Percentiles rank a stretch among this genome's conserved stretches.
phyloP scores from a whole-genome alignment of 805 yeast species.

The Ogataea pini region DNA sequence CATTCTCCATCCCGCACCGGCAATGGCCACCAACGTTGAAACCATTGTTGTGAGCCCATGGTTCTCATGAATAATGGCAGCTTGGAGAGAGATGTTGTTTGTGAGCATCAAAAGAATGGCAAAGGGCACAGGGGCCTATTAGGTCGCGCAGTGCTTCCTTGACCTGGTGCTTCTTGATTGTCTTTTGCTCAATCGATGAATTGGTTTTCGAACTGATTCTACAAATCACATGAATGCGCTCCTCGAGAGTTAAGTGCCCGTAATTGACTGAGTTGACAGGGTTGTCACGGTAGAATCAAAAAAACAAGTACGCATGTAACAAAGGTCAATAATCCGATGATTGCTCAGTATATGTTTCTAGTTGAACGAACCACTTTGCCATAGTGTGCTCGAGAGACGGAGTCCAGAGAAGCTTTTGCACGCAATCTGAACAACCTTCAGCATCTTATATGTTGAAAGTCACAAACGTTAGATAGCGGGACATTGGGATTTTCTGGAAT shows the following conservation, averaged over 20 bases:
- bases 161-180: conserved; percentile 47
- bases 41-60: conserved; percentile 44
- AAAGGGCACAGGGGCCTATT: conserved; percentile 43
- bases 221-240: conserved; percentile 52
- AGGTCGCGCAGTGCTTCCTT: conserved; percentile 51
- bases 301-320: conserved; percentile 36
- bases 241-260: conserved; percentile 46
- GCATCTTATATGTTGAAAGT: conserved; percentile 42
- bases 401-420: conserved; percentile 40
- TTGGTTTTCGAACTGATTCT: conserved; percentile 40
- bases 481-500: conserved; percentile 43
- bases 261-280: conserved; percentile 59
- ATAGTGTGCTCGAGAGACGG: conserved; percentile 48
- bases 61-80: conserved; percentile 45
- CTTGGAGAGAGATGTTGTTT: conserved; percentile 54
- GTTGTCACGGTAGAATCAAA: conserved; percentile 53
- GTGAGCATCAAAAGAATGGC: conserved; percentile 49
- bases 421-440: conserved; percentile 44
- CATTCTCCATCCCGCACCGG: conserved; percentile 45
- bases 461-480: conserved; percentile 35
- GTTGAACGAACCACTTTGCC: conserved; percentile 48
- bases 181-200: conserved; percentile 45
- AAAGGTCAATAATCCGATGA: conserved; percentile 57
- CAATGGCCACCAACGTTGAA: conserved; percentile 53
- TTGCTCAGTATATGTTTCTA: conserved; percentile 58